Percentiles rank a stretch among this genome's conserved stretches.
Evolutionary conservation across 129 eudicot genomes (phyloP).

Genomic region (Lactuca sativa): DNA sequence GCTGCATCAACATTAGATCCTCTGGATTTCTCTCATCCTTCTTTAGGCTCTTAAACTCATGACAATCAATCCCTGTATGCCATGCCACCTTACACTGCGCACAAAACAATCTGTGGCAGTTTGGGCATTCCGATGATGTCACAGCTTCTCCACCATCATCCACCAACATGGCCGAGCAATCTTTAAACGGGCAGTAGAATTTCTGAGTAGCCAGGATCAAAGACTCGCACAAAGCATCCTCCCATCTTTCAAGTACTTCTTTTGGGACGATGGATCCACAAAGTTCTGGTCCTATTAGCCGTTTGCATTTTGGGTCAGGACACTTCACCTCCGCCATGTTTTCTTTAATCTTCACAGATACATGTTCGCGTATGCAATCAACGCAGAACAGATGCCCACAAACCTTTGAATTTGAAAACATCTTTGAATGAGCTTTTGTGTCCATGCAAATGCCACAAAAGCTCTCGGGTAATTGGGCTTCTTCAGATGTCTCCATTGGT

Average conservation of each 20-base stretch:
- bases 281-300: neutral
- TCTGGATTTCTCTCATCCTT: conserved; percentile 6
- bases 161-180: conserved; percentile 30
- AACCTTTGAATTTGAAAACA: conserved; percentile 1
- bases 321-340: conserved; percentile 13
- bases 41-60: conserved; percentile 17
- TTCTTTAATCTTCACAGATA: conserved; percentile 31
- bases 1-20: conserved; percentile 21
- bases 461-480: neutral
- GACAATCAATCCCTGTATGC: conserved; percentile 27
- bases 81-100: conserved; percentile 27
- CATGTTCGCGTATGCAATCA: conserved; percentile 24
- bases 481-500: neutral
- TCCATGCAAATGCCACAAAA: conserved; percentile 38
- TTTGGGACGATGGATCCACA: conserved; percentile 20
- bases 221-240: conserved; percentile 9
- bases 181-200: conserved; percentile 34
- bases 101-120: conserved; percentile 28
- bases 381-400: conserved; percentile 31
- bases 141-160: conserved; percentile 23
- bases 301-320: conserved; percentile 23
- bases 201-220: conserved; percentile 5
- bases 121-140: conserved; percentile 33
- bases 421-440: conserved; percentile 6
- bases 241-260: conserved; percentile 31